Evolutionary conservation across 352 stramenopile species (phyloP).

Genomic region (Pythium guiyangense): DNA sequence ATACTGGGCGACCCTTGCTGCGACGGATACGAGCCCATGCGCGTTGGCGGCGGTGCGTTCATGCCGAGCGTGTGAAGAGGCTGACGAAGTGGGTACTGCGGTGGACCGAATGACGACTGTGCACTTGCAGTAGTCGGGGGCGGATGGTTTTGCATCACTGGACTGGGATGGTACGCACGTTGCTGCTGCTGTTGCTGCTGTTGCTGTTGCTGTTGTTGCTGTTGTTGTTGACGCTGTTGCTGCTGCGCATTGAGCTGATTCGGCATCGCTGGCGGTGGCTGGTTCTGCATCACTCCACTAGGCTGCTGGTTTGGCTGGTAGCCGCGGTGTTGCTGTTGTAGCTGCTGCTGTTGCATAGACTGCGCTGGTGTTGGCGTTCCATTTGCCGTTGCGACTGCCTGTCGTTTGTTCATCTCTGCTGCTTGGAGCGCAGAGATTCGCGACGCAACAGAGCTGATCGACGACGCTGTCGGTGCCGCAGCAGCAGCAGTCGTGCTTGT

Average conservation of each 20-base stretch:
- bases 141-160: conserved; percentile 5
- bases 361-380: conserved; percentile 4
- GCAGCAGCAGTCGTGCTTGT: not conserved
- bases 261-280: not conserved
- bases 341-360: conserved; percentile 11
- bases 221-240: not conserved
- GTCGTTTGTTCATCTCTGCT: conserved; percentile 18
- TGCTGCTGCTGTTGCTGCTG: conserved; percentile 14
- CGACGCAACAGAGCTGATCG: conserved; percentile 17
- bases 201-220: conserved; percentile 9
- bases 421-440: conserved; percentile 31
- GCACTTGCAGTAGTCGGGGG: conserved; percentile 11
- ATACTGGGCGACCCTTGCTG: conserved; percentile 14
- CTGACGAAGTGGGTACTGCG: conserved; percentile 10
- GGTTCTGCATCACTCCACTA: not conserved
- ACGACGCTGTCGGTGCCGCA: conserved; percentile 15
- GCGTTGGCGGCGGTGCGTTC: conserved; percentile 47
- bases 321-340: not conserved
- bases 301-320: not conserved
- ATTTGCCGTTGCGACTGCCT: conserved; percentile 11
- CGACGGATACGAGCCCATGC: conserved; percentile 19
- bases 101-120: conserved; percentile 4
- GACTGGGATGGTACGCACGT: conserved; percentile 6
- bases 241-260: not conserved
- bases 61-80: conserved; percentile 17